Conservation (phyloP, 2,329 filamentous ascomycete genomes). For the Exophiala sp. region DNA sequence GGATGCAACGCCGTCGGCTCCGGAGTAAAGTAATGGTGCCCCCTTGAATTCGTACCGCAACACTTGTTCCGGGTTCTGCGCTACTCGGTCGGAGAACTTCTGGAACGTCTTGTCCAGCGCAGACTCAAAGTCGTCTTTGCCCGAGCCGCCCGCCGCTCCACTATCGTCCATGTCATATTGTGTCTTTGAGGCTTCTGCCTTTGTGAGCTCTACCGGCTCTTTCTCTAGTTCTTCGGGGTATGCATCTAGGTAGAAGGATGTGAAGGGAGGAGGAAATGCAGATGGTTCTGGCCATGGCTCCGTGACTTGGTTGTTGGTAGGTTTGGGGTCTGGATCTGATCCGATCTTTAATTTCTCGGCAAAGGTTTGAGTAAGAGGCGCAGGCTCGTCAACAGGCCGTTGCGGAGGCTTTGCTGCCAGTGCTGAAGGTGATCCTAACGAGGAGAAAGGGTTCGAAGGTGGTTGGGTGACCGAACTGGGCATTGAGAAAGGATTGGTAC, state of each 20-base stretch:
- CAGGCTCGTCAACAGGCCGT: conserved; percentile 31
- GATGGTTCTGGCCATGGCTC: conserved; percentile 70
- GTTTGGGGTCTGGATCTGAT: conserved; percentile 29
- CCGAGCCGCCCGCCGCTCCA: conserved; percentile 35
- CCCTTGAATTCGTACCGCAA: conserved; percentile 75
- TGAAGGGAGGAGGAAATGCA: conserved; percentile 64
- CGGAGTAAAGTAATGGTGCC: conserved; percentile 70
- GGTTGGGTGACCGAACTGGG: conserved; percentile 30
- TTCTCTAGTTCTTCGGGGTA: conserved; percentile 80
- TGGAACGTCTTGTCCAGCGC: conserved; percentile 70
- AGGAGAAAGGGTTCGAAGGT: conserved; percentile 56
- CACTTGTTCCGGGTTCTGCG: conserved; percentile 75
- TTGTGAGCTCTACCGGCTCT: conserved; percentile 34
- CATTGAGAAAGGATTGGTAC: conserved; percentile 51
- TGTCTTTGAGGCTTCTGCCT: conserved; percentile 36
- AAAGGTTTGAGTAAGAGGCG: conserved; percentile 67
- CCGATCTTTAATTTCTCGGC: conserved; percentile 60
- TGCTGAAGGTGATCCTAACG: conserved; percentile 38
- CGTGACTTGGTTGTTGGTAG: conserved; percentile 27
- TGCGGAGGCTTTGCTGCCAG: conserved; percentile 43
- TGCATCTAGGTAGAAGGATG: conserved; percentile 75
- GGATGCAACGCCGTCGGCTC: conserved; percentile 66
- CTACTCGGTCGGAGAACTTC: conserved; percentile 69
- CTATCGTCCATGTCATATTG: conserved; percentile 33
- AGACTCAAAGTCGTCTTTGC: conserved; percentile 70